Evolutionary conservation across 345 rosid genomes (phyloP).

Genomic region (Capsella bursapastoris): DNA sequence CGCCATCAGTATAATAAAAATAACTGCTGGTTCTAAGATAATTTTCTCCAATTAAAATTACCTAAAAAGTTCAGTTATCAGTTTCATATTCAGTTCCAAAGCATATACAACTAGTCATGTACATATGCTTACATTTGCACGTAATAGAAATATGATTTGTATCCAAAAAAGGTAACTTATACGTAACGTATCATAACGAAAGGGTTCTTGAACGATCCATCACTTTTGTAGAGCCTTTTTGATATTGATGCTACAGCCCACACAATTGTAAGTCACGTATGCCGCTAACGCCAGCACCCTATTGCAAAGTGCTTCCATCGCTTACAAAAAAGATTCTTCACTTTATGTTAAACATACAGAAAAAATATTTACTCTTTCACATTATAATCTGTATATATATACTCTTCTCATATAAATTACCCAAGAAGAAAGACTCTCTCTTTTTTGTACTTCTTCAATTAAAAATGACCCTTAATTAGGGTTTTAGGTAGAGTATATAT

Average conservation of each 20-base stretch:
- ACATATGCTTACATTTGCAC: neutral
- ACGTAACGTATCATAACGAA: neutral
- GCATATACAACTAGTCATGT: neutral
- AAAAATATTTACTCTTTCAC: neutral
- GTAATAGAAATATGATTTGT: neutral
- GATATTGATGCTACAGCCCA: constrained; percentile 15
- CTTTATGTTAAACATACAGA: constrained; percentile 29
- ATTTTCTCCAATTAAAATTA: neutral
- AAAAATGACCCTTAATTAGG: neutral
- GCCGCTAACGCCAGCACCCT: constrained; percentile 1
- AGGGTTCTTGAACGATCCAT: constrained; percentile 11
- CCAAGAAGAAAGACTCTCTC: neutral
- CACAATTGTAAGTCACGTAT: constrained; percentile 24
- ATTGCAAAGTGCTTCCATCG: constrained; percentile 12
- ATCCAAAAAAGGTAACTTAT: constrained; percentile 2
- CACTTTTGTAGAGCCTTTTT: constrained; percentile 24
- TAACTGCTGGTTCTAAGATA: neutral
- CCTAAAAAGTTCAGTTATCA: neutral
- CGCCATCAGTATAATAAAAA: neutral
- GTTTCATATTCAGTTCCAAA: too few species aligned
- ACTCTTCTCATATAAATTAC: neutral
- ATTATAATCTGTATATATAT: neutral
- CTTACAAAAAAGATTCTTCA: constrained; percentile 17
- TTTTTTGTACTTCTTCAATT: too few species aligned
- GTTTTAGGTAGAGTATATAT: neutral